Percentiles rank a stretch among this genome's conserved stretches.
Evolutionary conservation across 495 filamentous ascomycete genomes (phyloP).

Genomic region (Mycothermus thermophilus): DNA sequence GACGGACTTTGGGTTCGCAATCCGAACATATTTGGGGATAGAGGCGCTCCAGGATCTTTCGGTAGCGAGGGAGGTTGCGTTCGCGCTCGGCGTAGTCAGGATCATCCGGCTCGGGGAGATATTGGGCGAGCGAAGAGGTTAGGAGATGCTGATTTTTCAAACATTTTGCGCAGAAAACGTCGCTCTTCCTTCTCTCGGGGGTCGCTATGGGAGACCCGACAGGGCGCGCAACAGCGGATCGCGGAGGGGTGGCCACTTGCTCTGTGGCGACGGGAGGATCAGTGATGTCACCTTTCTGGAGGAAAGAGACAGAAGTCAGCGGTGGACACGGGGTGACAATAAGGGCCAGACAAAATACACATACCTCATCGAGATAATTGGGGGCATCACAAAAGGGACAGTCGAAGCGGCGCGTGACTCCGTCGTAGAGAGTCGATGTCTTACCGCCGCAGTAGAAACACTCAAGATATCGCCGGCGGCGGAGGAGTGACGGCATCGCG

Average conservation of each 20-base stretch:
- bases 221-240: conserved; percentile 27
- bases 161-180: conserved; percentile 68
- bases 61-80: conserved; percentile 44
- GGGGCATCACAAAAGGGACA: conserved; percentile 64
- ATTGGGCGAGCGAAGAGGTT: conserved; percentile 47
- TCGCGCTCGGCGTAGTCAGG: conserved; percentile 40
- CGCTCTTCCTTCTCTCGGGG: conserved; percentile 2
- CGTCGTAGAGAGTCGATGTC: conserved; percentile 40
- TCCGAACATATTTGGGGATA: conserved; percentile 75
- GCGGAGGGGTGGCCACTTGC: conserved; percentile 20
- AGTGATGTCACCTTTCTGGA: conserved; percentile 66
- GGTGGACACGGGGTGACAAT: neutral
- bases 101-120: conserved; percentile 57
- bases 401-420: conserved; percentile 44
- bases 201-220: conserved; percentile 20
- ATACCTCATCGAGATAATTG: conserved; percentile 64
- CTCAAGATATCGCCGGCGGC: conserved; percentile 28
- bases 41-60: conserved; percentile 49
- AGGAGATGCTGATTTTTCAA: conserved; percentile 71
- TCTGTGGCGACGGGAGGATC: conserved; percentile 57
- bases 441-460: conserved; percentile 68
- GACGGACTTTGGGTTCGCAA: conserved; percentile 54
- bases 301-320: too few relatives aligned
- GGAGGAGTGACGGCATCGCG: conserved; percentile 17
- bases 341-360: conserved; percentile 2